Conservation (phyloP, 139 green algal species). For the Chlorokybus atmophyticus region DNA sequence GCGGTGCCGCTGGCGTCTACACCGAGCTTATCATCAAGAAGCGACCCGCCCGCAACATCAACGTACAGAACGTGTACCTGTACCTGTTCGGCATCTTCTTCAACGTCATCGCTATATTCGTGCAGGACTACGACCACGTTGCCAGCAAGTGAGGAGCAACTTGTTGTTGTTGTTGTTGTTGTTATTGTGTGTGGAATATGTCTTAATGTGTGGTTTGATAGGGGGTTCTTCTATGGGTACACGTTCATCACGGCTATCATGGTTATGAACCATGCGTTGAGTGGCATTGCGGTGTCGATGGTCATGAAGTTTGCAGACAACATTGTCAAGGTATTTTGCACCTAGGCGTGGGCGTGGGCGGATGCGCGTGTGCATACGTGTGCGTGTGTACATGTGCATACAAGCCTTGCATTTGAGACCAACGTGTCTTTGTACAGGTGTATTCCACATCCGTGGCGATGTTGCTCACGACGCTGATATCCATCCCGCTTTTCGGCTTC, state of each 20-base stretch:
- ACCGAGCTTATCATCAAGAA: slow-evolving; percentile 52
- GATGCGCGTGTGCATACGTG: no score
- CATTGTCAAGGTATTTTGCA: slow-evolving; percentile 50
- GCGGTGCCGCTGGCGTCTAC: slow-evolving; percentile 43
- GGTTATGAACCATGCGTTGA: slow-evolving; percentile 22
- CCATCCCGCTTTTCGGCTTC: slow-evolving; percentile 37
- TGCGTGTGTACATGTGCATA: no score
- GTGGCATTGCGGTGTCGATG: slow-evolving; percentile 40
- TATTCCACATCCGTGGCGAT: slow-evolving; percentile 50
- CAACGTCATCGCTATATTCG: slow-evolving; percentile 26
- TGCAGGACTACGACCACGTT: slow-evolving; percentile 19
- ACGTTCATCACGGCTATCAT: slow-evolving; percentile 31
- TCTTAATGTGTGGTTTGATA: no score
- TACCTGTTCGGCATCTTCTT: slow-evolving; percentile 45
- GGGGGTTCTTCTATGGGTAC: slow-evolving; percentile 32
- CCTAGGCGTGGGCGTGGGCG: neutral
- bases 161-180: no score
- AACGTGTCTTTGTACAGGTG: no score
- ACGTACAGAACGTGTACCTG: slow-evolving; percentile 51
- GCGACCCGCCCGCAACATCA: slow-evolving; percentile 32
- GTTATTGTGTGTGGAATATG: no score
- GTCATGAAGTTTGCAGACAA: slow-evolving; percentile 59
- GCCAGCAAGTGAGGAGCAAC: slow-evolving; percentile 5
- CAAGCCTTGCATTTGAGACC: no score
- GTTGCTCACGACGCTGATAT: slow-evolving; percentile 41